A percentile compares a stretch with the other conserved stretches of the same genome.
These are phyloP conservation scores for Ceratocystis destructans DNA, from an alignment of 2,329 filamentous ascomycete species.

Conservation along the genomic window DNA sequence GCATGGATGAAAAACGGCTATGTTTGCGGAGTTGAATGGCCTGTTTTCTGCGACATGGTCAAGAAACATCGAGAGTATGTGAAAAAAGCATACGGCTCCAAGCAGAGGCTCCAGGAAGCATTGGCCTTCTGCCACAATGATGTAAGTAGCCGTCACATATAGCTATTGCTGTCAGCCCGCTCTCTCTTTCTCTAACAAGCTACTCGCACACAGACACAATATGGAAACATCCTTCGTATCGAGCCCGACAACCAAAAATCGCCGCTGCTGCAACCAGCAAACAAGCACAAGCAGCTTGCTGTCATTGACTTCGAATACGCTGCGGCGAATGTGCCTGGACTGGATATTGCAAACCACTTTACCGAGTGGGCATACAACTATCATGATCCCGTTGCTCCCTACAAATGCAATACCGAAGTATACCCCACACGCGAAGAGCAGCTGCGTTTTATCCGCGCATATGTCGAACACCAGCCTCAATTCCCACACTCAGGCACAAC, in stretches of 20 bases:
- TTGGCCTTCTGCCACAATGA: constrained; percentile 97
- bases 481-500: constrained; percentile 42
- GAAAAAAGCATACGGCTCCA: constrained; percentile 55
- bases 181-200: neutral
- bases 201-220: constrained; percentile 59
- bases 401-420: constrained; percentile 50
- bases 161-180: neutral
- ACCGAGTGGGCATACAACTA: constrained; percentile 99
- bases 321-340: constrained; percentile 68
- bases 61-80: constrained; percentile 66
- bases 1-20: constrained; percentile 57
- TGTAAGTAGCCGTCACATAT: constrained; percentile 38
- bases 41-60: constrained; percentile 58
- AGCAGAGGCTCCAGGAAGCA: constrained; percentile 51
- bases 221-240: constrained; percentile 83
- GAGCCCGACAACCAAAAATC: constrained; percentile 58
- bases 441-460: constrained; percentile 69
- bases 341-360: constrained; percentile 97
- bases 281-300: constrained; percentile 88
- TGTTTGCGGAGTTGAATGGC: constrained; percentile 76
- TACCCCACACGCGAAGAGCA: constrained; percentile 78
- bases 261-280: constrained; percentile 73
- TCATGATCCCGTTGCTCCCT: constrained; percentile 53
- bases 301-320: constrained; percentile 99
- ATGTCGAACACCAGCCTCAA: constrained; percentile 66